Conservation (phyloP, 2,329 filamentous ascomycete genomes). For the Claviceps humidiphila region DNA sequence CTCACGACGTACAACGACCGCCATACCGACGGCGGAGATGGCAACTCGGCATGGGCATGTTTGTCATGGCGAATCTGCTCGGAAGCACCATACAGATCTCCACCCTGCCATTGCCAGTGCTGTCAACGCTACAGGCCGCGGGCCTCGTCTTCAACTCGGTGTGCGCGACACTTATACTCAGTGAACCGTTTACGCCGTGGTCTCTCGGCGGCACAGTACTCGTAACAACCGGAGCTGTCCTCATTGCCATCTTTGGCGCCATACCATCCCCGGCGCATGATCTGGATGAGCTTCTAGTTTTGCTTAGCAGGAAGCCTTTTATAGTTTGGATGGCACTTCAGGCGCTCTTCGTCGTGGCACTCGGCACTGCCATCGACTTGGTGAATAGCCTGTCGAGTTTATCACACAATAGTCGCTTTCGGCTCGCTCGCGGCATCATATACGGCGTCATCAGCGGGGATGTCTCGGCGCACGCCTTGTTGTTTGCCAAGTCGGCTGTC, state of each 20-base stretch:
- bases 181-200: slow-evolving; percentile 87
- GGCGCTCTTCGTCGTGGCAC: slow-evolving; percentile 53
- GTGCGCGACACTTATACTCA: slow-evolving; percentile 83
- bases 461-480: slow-evolving; percentile 79
- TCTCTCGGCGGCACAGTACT: slow-evolving; percentile 83
- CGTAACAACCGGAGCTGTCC: slow-evolving; percentile 73
- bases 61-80: slow-evolving; percentile 84
- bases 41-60: slow-evolving; percentile 97
- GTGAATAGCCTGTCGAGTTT: slow-evolving; percentile 37
- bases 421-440: slow-evolving; percentile 66
- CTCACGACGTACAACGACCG: slow-evolving; percentile 65
- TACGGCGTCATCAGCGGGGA: slow-evolving; percentile 89
- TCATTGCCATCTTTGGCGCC: slow-evolving; percentile 90
- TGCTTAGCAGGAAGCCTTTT: slow-evolving; percentile 64
- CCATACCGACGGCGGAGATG: slow-evolving; percentile 84
- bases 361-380: slow-evolving; percentile 51
- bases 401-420: slow-evolving; percentile 51
- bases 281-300: slow-evolving; percentile 62
- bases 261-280: slow-evolving; percentile 88
- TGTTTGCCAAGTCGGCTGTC: slow-evolving; percentile 92
- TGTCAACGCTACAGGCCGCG: slow-evolving; percentile 90
- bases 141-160: slow-evolving; percentile 98
- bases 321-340: slow-evolving; percentile 82
- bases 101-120: slow-evolving; percentile 80
- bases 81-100: slow-evolving; percentile 97